Evolutionary conservation across 2,329 filamentous ascomycete species (phyloP).

Genomic region (Microsporum ferrugineum): DNA sequence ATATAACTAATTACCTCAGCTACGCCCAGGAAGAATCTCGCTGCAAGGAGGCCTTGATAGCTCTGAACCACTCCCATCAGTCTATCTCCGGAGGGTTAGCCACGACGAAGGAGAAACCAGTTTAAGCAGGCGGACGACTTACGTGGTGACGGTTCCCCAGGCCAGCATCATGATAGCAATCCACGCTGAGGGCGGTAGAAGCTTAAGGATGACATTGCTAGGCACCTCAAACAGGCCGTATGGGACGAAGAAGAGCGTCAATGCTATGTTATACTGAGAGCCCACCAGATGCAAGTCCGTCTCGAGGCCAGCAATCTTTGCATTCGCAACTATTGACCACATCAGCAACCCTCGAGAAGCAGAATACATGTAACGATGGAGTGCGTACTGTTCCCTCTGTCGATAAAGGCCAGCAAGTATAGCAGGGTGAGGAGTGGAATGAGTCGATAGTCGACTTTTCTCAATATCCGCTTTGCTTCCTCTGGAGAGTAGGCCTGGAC

Average conservation of each 20-base stretch:
- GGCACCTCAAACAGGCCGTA: conserved; percentile 33
- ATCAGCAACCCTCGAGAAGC: background rate
- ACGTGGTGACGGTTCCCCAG: conserved; percentile 23
- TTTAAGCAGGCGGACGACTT: background rate
- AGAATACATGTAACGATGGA: background rate
- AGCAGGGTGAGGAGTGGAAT: conserved; percentile 32
- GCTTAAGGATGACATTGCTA: conserved; percentile 33
- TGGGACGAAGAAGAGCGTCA: conserved; percentile 30
- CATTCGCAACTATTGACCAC: conserved; percentile 24
- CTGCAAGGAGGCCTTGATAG: conserved; percentile 40
- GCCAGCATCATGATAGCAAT: conserved; percentile 40
- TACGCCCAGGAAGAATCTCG: conserved; percentile 39
- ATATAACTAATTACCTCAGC: conserved; percentile 26
- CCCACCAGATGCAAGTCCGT: conserved; percentile 23
- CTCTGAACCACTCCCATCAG: conserved; percentile 43
- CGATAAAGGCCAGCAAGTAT: conserved; percentile 65
- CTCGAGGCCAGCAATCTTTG: conserved; percentile 24
- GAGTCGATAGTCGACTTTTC: conserved; percentile 33
- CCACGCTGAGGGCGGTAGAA: conserved; percentile 30
- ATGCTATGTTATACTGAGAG: conserved; percentile 30
- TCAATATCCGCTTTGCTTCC: conserved; percentile 19
- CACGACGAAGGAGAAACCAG: background rate
- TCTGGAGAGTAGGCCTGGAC: conserved; percentile 11
- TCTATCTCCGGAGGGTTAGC: conserved; percentile 15
- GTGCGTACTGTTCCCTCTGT: conserved; percentile 38